Conservation (phyloP, 2,329 filamentous ascomycete species). For the Chaetomiaceae sp. region DNA sequence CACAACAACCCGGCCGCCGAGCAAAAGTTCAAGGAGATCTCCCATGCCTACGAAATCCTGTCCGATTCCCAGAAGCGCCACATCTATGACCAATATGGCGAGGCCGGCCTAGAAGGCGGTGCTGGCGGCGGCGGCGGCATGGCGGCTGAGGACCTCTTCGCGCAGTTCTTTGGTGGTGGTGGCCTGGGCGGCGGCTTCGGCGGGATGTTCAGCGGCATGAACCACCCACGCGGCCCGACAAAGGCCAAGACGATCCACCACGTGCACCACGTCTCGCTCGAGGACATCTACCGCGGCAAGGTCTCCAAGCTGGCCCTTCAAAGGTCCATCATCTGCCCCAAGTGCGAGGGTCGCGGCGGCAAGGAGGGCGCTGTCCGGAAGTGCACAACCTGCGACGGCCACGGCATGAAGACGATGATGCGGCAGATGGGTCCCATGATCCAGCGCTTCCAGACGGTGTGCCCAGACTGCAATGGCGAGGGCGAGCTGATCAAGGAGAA, state of each 20-base stretch:
- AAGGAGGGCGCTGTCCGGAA: slow-evolving; percentile 98
- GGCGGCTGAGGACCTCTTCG: slow-evolving; percentile 93
- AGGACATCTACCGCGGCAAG: slow-evolving; percentile 98
- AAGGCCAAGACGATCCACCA: slow-evolving; percentile 96
- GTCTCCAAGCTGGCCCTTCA: slow-evolving; percentile 95
- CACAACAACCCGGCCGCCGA: slow-evolving; percentile 86
- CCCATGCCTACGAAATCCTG: slow-evolving; percentile 91
- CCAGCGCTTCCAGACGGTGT: slow-evolving; percentile 98
- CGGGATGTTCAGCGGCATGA: slow-evolving; percentile 74
- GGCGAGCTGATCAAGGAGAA: slow-evolving; percentile 95
- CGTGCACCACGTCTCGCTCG: slow-evolving; percentile 95
- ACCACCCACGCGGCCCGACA: slow-evolving; percentile 72
- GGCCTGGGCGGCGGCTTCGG: slow-evolving; percentile 69
- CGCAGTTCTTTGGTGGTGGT: slow-evolving; percentile 84
- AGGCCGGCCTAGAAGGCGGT: slow-evolving; percentile 90
- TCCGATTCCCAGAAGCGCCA: slow-evolving; percentile 87
- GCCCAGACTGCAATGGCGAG: slow-evolving; percentile 96
- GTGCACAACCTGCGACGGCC: slow-evolving; percentile 84
- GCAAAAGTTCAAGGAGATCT: slow-evolving; percentile 98
- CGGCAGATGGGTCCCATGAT: slow-evolving; percentile 99
- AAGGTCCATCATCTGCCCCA: slow-evolving; percentile 93
- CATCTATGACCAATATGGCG: slow-evolving; percentile 95
- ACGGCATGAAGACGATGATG: slow-evolving; percentile 99
- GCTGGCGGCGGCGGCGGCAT: slow-evolving; percentile 71
- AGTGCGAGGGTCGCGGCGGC: slow-evolving; percentile 89